Percentiles rank a stretch among this genome's conserved stretches.
phyloP scores from a whole-genome alignment of 129 eudicot genomes.

The Scalesia atractyloides region DNA sequence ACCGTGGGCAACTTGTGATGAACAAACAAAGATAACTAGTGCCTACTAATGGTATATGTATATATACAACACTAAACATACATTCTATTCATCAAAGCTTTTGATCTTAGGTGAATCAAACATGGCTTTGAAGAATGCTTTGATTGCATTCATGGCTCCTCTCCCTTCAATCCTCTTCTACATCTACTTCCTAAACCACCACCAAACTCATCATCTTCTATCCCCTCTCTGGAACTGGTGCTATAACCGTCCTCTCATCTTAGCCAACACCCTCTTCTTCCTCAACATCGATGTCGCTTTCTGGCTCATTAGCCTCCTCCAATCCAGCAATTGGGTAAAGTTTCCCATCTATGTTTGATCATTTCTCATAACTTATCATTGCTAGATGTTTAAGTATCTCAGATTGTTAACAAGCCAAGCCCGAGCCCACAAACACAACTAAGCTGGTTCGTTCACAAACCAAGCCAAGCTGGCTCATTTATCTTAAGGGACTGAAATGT shows the following conservation, averaged over 20 bases:
- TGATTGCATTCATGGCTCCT: conserved; percentile 60
- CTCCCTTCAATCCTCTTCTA: conserved; percentile 74
- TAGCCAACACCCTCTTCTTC: conserved; percentile 77
- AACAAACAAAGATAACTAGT: no score
- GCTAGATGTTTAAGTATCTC: neutral
- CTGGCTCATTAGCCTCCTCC: conserved; percentile 79
- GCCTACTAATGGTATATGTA: neutral
- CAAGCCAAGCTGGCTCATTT: no score
- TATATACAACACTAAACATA: neutral
- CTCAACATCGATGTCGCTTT: conserved; percentile 71
- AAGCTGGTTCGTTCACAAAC: no score
- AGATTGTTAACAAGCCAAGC: no score
- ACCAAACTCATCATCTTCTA: conserved; percentile 28
- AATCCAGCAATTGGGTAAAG: conserved; percentile 83
- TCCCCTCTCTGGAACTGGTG: conserved; percentile 68
- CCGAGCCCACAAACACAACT: no score
- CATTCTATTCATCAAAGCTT: neutral
- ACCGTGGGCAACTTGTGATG: no score
- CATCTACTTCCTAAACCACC: conserved; percentile 51
- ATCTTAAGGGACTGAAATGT: no score
- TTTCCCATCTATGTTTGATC: neutral
- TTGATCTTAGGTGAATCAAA: conserved; percentile 3
- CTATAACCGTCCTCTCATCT: conserved; percentile 62
- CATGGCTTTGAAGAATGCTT: conserved; percentile 51
- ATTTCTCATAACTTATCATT: neutral